A percentile compares a stretch with the other conserved stretches of the same genome.
phyloP scores from a whole-genome alignment of 192 early-diverging fungal genomes.

The Dimargaris xerosporica region DNA sequence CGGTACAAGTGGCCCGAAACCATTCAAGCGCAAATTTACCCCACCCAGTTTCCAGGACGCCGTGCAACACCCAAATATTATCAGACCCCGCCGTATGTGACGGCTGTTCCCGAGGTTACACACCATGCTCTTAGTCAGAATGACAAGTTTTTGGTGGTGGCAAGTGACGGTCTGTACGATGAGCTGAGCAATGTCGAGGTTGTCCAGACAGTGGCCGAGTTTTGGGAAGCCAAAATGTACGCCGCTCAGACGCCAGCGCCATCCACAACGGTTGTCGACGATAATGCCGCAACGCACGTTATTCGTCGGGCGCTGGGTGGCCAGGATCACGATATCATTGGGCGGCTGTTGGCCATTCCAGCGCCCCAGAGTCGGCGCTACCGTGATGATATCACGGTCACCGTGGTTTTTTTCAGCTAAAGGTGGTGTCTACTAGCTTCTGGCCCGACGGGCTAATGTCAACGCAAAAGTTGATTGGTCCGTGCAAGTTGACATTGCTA shows the following conservation, averaged over 20 bases:
- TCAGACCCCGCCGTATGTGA: slow-evolving; percentile 56
- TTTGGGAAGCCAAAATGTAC: slow-evolving; percentile 22
- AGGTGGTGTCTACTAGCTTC: neutral
- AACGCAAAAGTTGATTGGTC: too few relatives aligned
- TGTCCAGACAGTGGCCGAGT: slow-evolving; percentile 21
- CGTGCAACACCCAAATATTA: slow-evolving; percentile 31
- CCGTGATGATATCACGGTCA: slow-evolving; percentile 75
- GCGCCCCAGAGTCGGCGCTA: slow-evolving; percentile 44
- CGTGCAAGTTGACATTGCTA: too few relatives aligned
- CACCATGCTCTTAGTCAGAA: slow-evolving; percentile 37
- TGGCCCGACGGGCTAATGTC: too few relatives aligned
- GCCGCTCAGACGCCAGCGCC: neutral
- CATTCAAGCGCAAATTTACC: slow-evolving; percentile 34
- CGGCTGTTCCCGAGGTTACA: slow-evolving; percentile 53
- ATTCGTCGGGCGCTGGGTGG: slow-evolving; percentile 50
- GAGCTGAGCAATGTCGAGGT: slow-evolving; percentile 48
- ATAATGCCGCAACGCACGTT: slow-evolving; percentile 54
- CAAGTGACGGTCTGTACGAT: slow-evolving; percentile 75
- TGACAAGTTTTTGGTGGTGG: slow-evolving; percentile 63
- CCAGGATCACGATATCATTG: slow-evolving; percentile 40
- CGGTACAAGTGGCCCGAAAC: slow-evolving; percentile 53
- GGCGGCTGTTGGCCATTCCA: slow-evolving; percentile 44
- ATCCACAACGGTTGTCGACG: slow-evolving; percentile 18
- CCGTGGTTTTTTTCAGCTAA: slow-evolving; percentile 31
- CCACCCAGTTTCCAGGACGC: slow-evolving; percentile 29